phyloP scores from a whole-genome alignment of 495 filamentous ascomycete genomes.

The Tetracladium marchalianum region DNA sequence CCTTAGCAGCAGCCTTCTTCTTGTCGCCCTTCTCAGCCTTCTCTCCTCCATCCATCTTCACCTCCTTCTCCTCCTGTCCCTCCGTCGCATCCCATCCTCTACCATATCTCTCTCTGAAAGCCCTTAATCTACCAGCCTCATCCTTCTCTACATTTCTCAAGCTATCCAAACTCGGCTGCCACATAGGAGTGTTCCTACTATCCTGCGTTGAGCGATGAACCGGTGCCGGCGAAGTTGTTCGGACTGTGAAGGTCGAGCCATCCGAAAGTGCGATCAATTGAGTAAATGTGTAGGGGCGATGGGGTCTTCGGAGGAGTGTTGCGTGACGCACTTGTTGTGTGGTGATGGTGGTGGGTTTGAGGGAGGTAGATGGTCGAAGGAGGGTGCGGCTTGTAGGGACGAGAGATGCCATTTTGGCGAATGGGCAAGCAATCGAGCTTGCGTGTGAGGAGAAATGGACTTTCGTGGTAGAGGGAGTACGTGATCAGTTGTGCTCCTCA shows the following conservation, averaged over 20 bases:
- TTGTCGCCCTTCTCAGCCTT: constrained; percentile 14
- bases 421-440: not conserved
- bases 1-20: constrained; percentile 14
- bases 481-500: too few relatives aligned
- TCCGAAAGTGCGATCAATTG: constrained; percentile 93
- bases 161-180: constrained; percentile 75
- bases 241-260: constrained; percentile 75
- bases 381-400: constrained; percentile 10
- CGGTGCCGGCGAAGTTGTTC: constrained; percentile 75
- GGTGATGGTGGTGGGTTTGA: not conserved
- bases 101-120: constrained; percentile 79
- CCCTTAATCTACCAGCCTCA: constrained; percentile 81
- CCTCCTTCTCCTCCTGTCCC: constrained; percentile 13
- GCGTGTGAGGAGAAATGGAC: not conserved
- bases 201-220: constrained; percentile 74
- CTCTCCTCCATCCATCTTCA: constrained; percentile 8
- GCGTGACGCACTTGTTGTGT: constrained; percentile 56
- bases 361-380: not conserved
- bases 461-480: not conserved
- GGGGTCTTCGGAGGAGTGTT: constrained; percentile 76
- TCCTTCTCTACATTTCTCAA: constrained; percentile 86
- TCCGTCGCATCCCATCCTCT: constrained; percentile 57
- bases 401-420: constrained; percentile 16
- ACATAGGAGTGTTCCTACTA: constrained; percentile 75
- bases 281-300: constrained; percentile 91